phyloP scores from a whole-genome alignment of 2,329 filamentous ascomycete genomes.

The Fusarium equiseti region DNA sequence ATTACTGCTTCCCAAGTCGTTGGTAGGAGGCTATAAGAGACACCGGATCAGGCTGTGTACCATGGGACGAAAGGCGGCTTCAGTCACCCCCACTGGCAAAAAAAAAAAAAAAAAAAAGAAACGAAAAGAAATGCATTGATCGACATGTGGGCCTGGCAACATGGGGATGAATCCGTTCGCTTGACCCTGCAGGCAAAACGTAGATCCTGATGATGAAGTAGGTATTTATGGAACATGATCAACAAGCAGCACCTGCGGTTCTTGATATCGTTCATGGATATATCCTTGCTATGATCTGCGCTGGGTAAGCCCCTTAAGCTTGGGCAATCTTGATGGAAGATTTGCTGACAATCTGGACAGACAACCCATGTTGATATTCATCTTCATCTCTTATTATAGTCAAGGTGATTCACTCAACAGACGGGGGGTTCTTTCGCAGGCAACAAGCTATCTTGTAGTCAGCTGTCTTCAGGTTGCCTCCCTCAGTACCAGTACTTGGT shows the following conservation, averaged over 20 bases:
- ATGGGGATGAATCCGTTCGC: neutral
- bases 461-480: neutral
- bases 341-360: neutral
- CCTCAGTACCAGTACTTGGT: neutral
- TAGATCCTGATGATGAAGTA: neutral
- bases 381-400: neutral
- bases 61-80: neutral
- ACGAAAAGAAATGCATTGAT: neutral
- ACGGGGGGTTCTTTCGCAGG: too few species aligned
- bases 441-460: neutral
- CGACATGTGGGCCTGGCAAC: neutral
- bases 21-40: neutral
- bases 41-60: neutral
- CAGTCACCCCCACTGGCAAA: too few species aligned
- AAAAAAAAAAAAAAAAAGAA: neutral
- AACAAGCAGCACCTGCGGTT: neutral
- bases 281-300: slow-evolving; percentile 1
- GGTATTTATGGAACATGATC: neutral
- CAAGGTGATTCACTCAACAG: neutral
- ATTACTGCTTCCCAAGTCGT: neutral
- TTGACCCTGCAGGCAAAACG: neutral
- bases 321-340: neutral
- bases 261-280: slow-evolving; percentile 1
- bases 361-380: neutral
- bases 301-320: neutral